A percentile compares a stretch with the other conserved stretches of the same genome.
These are phyloP conservation scores for Aspergillus oerlinghausenensis DNA, from an alignment of 2,329 filamentous ascomycete species.

Conservation along the genomic window DNA sequence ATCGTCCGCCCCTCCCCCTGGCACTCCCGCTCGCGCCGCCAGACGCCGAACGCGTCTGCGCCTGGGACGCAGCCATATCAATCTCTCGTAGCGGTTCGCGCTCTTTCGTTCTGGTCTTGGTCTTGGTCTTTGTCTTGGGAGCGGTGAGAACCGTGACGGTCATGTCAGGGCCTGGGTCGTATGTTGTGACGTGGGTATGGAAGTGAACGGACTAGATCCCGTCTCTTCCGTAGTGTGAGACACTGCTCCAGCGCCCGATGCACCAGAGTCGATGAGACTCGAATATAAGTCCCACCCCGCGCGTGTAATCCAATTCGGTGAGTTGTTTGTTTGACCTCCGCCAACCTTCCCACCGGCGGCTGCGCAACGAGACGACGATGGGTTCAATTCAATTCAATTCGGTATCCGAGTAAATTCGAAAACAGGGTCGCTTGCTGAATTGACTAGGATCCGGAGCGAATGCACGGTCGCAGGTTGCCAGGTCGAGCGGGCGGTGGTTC, in stretches of 20 bases:
- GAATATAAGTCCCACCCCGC: background rate
- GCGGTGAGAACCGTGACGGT: slow-evolving; percentile 35
- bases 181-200: background rate
- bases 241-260: background rate
- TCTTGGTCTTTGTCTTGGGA: slow-evolving; percentile 27
- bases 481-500: background rate
- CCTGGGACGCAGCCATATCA: slow-evolving; percentile 36
- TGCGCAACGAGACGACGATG: background rate
- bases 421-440: background rate
- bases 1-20: slow-evolving; percentile 18
- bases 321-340: background rate
- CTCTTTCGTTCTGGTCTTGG: slow-evolving; percentile 26
- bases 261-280: background rate
- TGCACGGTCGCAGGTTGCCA: slow-evolving; percentile 6
- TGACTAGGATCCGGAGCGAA: background rate
- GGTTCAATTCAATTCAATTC: background rate
- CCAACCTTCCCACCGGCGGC: background rate
- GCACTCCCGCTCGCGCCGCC: slow-evolving; percentile 18
- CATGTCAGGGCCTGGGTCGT: slow-evolving; percentile 27
- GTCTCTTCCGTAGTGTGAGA: background rate
- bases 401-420: background rate
- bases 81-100: slow-evolving; percentile 35
- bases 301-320: background rate
- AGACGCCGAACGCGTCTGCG: slow-evolving; percentile 32
- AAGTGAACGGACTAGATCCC: background rate